Base-by-base conservation (phyloP, 2,329 filamentous ascomycete species). In the Arachnomyces sp. region DNA sequence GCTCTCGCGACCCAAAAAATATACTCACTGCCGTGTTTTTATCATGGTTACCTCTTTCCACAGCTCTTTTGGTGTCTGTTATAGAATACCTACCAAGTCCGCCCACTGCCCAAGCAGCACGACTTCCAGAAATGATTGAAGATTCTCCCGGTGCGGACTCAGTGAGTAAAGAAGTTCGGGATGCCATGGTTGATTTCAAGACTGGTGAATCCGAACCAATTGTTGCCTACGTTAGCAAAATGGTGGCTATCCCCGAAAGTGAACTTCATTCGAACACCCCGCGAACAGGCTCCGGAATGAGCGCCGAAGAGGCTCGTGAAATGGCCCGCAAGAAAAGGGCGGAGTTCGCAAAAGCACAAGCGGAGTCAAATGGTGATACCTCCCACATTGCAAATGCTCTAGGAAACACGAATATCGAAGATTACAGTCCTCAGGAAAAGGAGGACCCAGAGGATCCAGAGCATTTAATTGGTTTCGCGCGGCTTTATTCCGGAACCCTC, bases 171-270 rank as follows among this genome's bases (percentile, higher is more conserved):
- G 67, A 71, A 5, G 68, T 96, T 39, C 82, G 79, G 51, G 72
- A 84, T n/a, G 86, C 90, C 4, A 90, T 96, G 81, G 66, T 84
- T 2, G 73, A 80, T 0, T 95, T 94, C 57, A 85, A 84, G 54
- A 77, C 77, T 3, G 73, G 72, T 0, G 72, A 76, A 30, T 73
- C 80, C 0, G 83, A 84, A 42, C 89, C 90, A 0, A 80, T 94
- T 0, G 86, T 98, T 2, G 90, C 86, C 7, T 98, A 95, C 50
- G 86, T 98, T 45, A 96, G 90, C 66, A 98, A 98, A 61, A 95
- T 98, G 88, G 86, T 96, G 1, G 92, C 92, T 0, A 75, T 98
- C 9, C 90, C 88, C 0, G 86, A 93, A 55, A 95, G 86, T 61
- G 90, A 98, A 53, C 70, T 98, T 4, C 85, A 86, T 0, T 78